Evolutionary conservation across 139 green algal genomes (phyloP), one percentile per base, ranked within the genome.

Genomic region (Mesotaenium endlicherianum): DNA sequence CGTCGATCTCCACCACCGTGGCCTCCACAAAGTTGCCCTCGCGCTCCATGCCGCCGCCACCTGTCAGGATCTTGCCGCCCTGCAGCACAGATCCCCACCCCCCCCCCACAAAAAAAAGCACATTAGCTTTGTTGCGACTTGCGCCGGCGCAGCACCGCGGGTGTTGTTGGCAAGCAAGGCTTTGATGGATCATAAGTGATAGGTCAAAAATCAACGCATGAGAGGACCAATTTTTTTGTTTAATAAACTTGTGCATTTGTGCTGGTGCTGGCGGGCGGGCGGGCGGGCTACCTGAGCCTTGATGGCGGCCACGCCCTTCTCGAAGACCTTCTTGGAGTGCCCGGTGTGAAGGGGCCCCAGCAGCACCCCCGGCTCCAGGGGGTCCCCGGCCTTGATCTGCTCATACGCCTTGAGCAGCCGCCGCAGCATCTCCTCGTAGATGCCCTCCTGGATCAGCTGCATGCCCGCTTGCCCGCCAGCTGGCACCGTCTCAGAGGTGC

Each of bases 21-120:
- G 77, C 44, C 0, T 77, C n/a, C 57, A 84, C 77, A 77, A 77
- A 84, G 58, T 84, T 77, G 31, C 77, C 77, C 34, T 82, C 75
- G 16, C 75, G 26, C 20, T 78, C 70, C 6, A 78, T 67, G 11
- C 20, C 31, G 20, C 11, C 70, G 26, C 70, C 70, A 17, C 70
- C 70, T 17, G 36, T 67, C 70, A 78, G 43, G 43, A 78, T 67
- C 36, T 78, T 78, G 5, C 70, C 70, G 20, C 70, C 70, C 70
- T 78, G 31, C 50, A 64, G 50, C 20, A 20, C 50, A 20, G 20
- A 34, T 26, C 50, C 50, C 26, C 50, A 20, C 50, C 26, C 50
- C 26, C 50, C 50, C 50, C 26, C 50, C 26, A n/a, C n/a, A n/a
- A n/a, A n/a, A n/a, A n/a, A n/a, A n/a, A n/a, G n/a, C n/a, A n/a